These are phyloP conservation scores for Mycena olivaceomarginata DNA, from an alignment of 768 basidiomycete genomes.

Conservation along the genomic window DNA sequence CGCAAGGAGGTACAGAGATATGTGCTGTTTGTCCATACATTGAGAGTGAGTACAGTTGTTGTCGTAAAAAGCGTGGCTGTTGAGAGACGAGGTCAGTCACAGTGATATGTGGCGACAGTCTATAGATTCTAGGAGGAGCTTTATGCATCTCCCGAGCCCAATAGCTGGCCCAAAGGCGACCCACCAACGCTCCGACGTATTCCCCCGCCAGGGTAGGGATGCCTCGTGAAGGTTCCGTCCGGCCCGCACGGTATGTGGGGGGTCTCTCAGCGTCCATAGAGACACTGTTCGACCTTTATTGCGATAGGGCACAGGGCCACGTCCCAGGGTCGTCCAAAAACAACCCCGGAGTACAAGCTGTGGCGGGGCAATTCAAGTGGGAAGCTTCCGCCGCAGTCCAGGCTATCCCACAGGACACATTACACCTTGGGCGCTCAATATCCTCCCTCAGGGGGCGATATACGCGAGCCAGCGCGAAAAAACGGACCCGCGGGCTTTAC, in stretches of 20 bases:
- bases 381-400: neutral
- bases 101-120: neutral
- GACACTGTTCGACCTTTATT: no score
- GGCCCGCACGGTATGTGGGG: no score
- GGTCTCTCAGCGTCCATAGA: no score
- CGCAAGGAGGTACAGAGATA: conserved; percentile 89
- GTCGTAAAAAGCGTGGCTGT: conserved; percentile 92
- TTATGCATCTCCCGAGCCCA: neutral
- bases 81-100: conserved; percentile 29
- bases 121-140: neutral
- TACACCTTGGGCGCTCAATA: neutral
- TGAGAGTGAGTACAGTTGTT: conserved; percentile 87
- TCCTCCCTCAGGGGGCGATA: conserved; percentile 5
- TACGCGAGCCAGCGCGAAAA: conserved; percentile 10
- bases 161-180: no score
- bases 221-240: no score
- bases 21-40: conserved; percentile 80
- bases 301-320: no score
- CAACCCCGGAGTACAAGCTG: no score
- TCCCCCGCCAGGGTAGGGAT: no score
- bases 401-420: neutral
- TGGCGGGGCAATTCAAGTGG: no score
- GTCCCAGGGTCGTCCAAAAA: no score
- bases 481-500: conserved; percentile 50
- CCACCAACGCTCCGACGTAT: no score